Percentiles rank a stretch among this genome's conserved stretches.
Evolutionary conservation across 2,329 filamentous ascomycete genomes (phyloP).

Genomic region (Diplodia seriata): DNA sequence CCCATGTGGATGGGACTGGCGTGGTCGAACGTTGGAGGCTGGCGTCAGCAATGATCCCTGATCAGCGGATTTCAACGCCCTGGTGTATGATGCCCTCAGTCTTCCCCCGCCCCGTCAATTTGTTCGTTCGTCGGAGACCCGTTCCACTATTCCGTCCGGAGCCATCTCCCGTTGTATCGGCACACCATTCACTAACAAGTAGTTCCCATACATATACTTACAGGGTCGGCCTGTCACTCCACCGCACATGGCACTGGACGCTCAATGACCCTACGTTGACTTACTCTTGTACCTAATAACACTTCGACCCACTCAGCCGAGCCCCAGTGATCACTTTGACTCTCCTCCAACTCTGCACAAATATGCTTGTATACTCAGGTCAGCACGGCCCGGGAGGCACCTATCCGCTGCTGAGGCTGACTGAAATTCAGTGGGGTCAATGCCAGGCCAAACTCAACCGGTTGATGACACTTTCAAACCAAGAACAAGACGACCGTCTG

Average conservation of each 20-base stretch:
- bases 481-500: slow-evolving; percentile 13
- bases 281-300: background rate
- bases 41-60: slow-evolving; percentile 13
- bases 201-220: slow-evolving; percentile 21
- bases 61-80: background rate
- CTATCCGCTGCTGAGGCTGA: background rate
- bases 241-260: background rate
- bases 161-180: slow-evolving; percentile 9
- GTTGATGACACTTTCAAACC: background rate
- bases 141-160: background rate
- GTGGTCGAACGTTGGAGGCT: background rate
- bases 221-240: background rate
- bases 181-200: background rate
- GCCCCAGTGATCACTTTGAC: background rate
- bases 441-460: background rate
- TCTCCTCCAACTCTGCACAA: background rate
- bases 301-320: background rate
- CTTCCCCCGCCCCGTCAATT: slow-evolving; percentile 8
- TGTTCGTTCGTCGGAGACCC: background rate
- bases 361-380: slow-evolving; percentile 12
- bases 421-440: background rate
- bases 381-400: background rate
- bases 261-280: background rate
- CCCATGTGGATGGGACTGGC: slow-evolving; percentile 1
- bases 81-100: slow-evolving; percentile 21